Evolutionary conservation across 352 stramenopile genomes (phyloP), one percentile per base, ranked within the genome.

Genomic region (Phytopythium boreale): DNA sequence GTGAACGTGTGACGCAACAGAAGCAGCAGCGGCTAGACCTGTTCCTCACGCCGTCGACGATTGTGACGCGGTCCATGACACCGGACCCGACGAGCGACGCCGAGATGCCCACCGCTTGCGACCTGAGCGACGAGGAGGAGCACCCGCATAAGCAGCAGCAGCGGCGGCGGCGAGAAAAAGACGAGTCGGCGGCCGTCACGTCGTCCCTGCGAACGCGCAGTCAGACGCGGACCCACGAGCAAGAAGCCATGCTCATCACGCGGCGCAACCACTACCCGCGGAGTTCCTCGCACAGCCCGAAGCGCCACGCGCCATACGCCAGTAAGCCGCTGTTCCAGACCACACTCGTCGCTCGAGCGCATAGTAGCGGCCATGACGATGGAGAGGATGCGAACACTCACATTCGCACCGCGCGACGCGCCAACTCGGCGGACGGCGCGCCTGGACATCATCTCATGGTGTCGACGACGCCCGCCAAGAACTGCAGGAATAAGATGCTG

Each of bases 21-120:
- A 83, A 78, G 19, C 77, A 87, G 59, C 73, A 76, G 44, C 79
- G 74, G 8, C 49, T 87, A 46, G 73, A 87, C 58, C 46, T 22
- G 17, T 87, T 79, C 67, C 81, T 87, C 29, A 52, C 59, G 1
- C 58, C 67, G 31, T 46, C 52, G 19, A n/a, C 20, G 20, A 19
- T 59, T 2, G 22, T 59, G 36, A 59, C 52, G 52, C 52, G 52
- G 31, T 59, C 52, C 29, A 59, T 47, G 52, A 59, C 52, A n/a
- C 52, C 52, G 4, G 52, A 59, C 52, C 52, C 52, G 52, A 17
- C 29, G 36, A 46, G 36, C 36, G 52, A 46, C 14, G 31, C 4
- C 0, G 52, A 59, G 49, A 56, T 8, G 49, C 22, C 22, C 4
- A 43, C 22, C 11, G 52, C 12, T 6, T 2, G 27, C 49, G 31